Evolutionary conservation across 106 monocot species (phyloP), one percentile per base, ranked within the genome.

Genomic region (Acanthochlamys bracteata): DNA sequence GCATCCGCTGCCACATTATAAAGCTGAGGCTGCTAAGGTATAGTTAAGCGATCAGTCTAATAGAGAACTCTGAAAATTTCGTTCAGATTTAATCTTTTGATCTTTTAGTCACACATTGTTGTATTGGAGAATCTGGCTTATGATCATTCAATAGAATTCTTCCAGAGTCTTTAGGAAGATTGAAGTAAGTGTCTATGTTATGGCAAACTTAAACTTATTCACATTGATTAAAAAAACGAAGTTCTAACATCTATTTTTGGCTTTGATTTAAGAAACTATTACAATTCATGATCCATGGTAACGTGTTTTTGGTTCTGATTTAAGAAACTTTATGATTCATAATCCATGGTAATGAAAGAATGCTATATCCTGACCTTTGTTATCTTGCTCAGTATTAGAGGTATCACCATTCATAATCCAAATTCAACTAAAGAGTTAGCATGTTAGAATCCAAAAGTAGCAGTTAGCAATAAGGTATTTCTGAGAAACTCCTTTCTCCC

Each of bases 91-190:
- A 20, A 22, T 55, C 20, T 10, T 21, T 20, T 3, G 55, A 55
- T 20, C 25, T 73, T 19, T 72, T 71, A 93, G 93, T 47, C 70
- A 56, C 60, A 73, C 59, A 86, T 77, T 14, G 71, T 96, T 69
- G 24, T 96, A 46, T 84, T 85, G 41, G 91, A 90, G 78, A 96
- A 96, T 88, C 76, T 90, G 25, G 75, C 78, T 11, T 72, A 72
- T 43, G 71, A 88, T 76, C 65, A 66, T 56, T 84, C 90, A 45
- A 62, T 14, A 54, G 87, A 90, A 25, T 71, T 61, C 53, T 69
- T 96, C 25, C 73, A 72, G 43, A 57, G 84, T 65, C 20, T 96
- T 96, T 66, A 66, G 69, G 26, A 68, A 59, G 11, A 42, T 76
- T 57, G 87, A 76, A 78, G 94, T 95, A 78, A 51, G 84, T 49